Percentiles rank a stretch among this genome's conserved stretches.
Conservation (phyloP, 352 stramenopile genomes). For the Pythium oligandrum region DNA sequence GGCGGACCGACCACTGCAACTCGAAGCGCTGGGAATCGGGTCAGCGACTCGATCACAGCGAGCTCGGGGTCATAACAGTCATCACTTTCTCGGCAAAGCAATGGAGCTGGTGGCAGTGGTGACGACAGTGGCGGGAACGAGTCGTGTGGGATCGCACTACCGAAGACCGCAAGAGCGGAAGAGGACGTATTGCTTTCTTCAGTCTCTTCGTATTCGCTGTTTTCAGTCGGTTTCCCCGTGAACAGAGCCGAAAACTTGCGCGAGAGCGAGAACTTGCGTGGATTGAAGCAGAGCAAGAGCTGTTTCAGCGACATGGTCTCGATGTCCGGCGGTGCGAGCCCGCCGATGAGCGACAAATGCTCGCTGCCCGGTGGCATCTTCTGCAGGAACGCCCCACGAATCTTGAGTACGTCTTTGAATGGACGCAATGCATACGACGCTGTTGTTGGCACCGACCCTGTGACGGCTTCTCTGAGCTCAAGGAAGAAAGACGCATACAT, state of each 20-base stretch:
- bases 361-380: conserved; percentile 42
- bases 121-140: not conserved
- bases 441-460: not conserved
- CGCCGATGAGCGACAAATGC: conserved; percentile 37
- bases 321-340: conserved; percentile 38
- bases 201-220: too few species aligned
- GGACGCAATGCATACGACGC: conserved; percentile 21
- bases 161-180: too few species aligned
- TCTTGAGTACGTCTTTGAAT: conserved; percentile 44
- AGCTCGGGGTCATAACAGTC: conserved; percentile 42
- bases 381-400: conserved; percentile 50
- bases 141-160: too few species aligned
- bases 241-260: conserved; percentile 52
- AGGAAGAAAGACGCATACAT: conserved; percentile 46
- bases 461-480: conserved; percentile 50
- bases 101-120: not conserved
- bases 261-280: conserved; percentile 63
- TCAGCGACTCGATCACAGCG: conserved; percentile 29
- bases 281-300: conserved; percentile 65
- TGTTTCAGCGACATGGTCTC: conserved; percentile 72
- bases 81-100: conserved; percentile 6
- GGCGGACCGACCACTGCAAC: conserved; percentile 57
- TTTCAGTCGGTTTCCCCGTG: not conserved
- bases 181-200: too few species aligned
- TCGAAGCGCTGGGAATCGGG: conserved; percentile 36